Evolutionary conservation across 148 eudicot species (phyloP).

Genomic region (Cornus controversa): DNA sequence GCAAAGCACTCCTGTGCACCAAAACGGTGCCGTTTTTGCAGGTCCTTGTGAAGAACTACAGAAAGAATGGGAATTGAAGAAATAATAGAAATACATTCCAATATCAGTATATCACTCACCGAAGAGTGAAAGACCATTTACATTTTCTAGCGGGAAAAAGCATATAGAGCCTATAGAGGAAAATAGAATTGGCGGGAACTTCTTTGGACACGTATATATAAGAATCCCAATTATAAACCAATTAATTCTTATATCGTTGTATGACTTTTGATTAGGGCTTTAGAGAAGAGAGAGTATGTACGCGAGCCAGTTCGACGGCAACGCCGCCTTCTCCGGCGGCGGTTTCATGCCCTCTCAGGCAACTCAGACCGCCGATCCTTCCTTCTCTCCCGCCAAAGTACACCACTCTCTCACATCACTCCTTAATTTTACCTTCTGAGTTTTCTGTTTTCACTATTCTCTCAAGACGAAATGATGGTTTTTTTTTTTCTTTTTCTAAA

Average conservation of each 20-base stretch:
- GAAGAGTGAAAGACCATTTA: no score
- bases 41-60: no score
- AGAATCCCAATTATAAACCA: background rate
- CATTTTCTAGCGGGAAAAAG: no score
- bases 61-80: no score
- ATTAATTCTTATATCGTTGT: background rate
- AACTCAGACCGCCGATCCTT: constrained; percentile 62
- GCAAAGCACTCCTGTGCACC: no score
- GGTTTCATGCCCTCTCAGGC: constrained; percentile 88
- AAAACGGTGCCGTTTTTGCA: no score
- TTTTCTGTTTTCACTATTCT: background rate
- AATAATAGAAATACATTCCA: no score
- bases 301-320: constrained; percentile 56
- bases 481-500: background rate
- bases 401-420: background rate
- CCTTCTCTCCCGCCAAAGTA: constrained; percentile 55
- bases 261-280: background rate
- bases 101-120: no score
- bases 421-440: background rate
- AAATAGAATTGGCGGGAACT: no score
- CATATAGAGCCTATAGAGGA: no score
- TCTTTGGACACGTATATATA: no score
- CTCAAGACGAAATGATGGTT: background rate
- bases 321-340: constrained; percentile 71
- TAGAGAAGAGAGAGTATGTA: constrained; percentile 2